Evolutionary conservation across 1,284 basidiomycete species (phyloP), one percentile per base, ranked within the genome.

Genomic region (Cryptococcus depauperatus): DNA sequence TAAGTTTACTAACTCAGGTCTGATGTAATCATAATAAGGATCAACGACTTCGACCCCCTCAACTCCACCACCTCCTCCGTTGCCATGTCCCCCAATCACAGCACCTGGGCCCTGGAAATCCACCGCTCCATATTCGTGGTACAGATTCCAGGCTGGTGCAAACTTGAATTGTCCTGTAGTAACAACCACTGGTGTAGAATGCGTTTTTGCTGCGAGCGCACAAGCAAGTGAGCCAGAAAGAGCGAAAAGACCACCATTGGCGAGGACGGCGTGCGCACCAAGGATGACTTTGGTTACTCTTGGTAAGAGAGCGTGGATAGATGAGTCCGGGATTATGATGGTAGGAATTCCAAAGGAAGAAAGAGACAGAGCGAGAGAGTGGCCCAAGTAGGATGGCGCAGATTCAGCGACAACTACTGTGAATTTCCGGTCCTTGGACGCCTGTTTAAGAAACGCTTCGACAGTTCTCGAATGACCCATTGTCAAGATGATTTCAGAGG

Each of bases 341-440:
- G 90, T 92, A 10, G 88, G 89, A 55, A 97, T 90, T 45, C 85
- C 83, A 19, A 80, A 76, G 19, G 79, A 71, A 2, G 88, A 85
- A 23, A 91, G 77, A 3, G 82, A 78, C 51, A 81, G 74, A 9
- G 91, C 90, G 79, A 93, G 85, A 48, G 81, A 78, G 56, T 84
- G 86, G 13, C 93, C 93, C 30, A 80, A 79, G 63, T 85, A 91
- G 50, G 84, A 84, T 11, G 93, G 93, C 9, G 87, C 88, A 0
- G 88, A 89, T 72, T 97, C 92, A 14, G 90, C 86, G 9, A 97
- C 88, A 53, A 98, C 91, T 44, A 93, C 91, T 22, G 92, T 95
- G 65, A 91, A 97, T 66, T 92, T 92, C 57, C 89, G 79, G 63
- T 89, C 81, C 57, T 88, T 84, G 18, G 85, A 85, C 1, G 91